Evolutionary conservation across 208 protist genomes (phyloP).

Genomic region (Leishmania aethiopica): DNA sequence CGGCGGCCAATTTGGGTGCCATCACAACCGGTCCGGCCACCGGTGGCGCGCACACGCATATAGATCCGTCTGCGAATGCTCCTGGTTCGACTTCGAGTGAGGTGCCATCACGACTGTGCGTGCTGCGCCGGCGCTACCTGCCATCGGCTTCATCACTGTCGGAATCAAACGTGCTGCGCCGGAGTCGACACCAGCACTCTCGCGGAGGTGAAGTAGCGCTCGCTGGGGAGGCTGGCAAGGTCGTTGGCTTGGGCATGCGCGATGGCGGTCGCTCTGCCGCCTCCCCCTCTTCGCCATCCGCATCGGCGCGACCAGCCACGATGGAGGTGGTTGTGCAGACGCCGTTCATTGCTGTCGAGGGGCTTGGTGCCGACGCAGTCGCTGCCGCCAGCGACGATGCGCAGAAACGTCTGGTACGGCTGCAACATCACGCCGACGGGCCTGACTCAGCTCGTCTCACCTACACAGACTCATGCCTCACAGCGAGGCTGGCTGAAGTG

Average conservation of each 20-base stretch:
- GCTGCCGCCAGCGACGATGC: background rate
- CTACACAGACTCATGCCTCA: slow-evolving; percentile 26
- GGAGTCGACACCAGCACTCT: background rate
- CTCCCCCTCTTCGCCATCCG: background rate
- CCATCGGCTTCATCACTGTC: background rate
- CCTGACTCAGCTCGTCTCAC: too few relatives aligned
- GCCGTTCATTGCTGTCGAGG: slow-evolving; percentile 21
- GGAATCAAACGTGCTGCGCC: background rate
- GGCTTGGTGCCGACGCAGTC: background rate
- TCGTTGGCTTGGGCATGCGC: slow-evolving; percentile 4
- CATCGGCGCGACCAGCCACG: background rate
- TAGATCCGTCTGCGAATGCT: background rate
- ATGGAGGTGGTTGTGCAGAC: slow-evolving; percentile 22
- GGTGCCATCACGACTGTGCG: slow-evolving; percentile 19
- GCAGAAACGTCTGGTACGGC: background rate
- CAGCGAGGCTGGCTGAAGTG: slow-evolving; percentile 11
- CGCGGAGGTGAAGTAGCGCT: background rate
- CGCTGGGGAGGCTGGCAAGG: background rate
- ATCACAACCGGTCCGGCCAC: background rate
- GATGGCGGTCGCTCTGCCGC: background rate
- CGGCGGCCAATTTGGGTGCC: too few relatives aligned
- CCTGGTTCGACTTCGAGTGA: background rate
- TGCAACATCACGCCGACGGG: background rate
- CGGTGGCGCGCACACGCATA: background rate
- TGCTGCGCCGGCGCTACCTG: slow-evolving; percentile 19